Evolutionary conservation across 2,329 filamentous ascomycete genomes (phyloP), one percentile per base, ranked within the genome.

Genomic region (Pyricularia pennisetigena): DNA sequence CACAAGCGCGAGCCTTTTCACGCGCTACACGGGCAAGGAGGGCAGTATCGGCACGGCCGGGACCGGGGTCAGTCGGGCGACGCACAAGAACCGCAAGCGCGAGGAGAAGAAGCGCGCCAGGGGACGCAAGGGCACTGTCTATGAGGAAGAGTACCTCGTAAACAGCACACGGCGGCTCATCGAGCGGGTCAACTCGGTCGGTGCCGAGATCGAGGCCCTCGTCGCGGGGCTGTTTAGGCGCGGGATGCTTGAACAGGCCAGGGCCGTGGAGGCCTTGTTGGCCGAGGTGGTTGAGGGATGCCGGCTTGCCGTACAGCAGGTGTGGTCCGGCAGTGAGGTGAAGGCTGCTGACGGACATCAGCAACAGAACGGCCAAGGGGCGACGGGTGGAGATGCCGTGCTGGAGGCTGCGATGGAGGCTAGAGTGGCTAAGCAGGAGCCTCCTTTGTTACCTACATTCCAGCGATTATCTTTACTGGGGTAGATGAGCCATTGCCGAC

Each of bases 131-230:
- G 95, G 95, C 12, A 97, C 92, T 20, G 92, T 99, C 5, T 99
- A 99, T 78, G 95, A 99, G 78, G 94, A 98, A 76, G 95, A 98
- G 78, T 99, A 99, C 77, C 86, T 99, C 5, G 89, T 97, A 69
- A 95, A 94, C 77, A 94, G 90, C 72, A 88, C 98, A 49, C 86
- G 90, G 14, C 84, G 95, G 28, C 83, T 99, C 41, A 86, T 97
- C 16, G 93, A 97, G 76, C 85, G 94, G 49, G 87, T 97, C 26
- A 85, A 89, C 2, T 85, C 88, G 66, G 87, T 97, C 26, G 93
- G 94, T 76, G 83, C 82, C 26, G 85, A 90, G 2, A 86, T 92
- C 0, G 85, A 88, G 74, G 80, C 88, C 20, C 82, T 98, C 8
- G 85, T 97, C 0, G 88, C 91, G 71, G 93, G 90, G 0, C 81